These are phyloP conservation scores for Penicillium rolfsii DNA, from an alignment of 2,329 filamentous ascomycete species.

Conservation along the genomic window DNA sequence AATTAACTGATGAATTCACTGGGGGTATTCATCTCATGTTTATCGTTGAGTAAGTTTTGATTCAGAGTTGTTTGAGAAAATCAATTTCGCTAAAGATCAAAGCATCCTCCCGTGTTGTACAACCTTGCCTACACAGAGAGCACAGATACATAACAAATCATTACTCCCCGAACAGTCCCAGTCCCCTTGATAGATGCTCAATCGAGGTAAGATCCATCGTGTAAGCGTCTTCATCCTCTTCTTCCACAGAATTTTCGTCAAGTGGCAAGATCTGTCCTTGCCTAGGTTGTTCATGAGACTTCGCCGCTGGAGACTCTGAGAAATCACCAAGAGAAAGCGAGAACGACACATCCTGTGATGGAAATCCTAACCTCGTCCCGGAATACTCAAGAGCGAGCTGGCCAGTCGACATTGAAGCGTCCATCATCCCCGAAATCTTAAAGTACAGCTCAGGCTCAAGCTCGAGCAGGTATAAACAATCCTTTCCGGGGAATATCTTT, in stretches of 20 bases:
- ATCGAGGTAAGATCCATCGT: constrained; percentile 1
- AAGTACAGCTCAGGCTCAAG: constrained; percentile 5
- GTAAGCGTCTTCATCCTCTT: not conserved
- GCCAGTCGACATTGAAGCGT: constrained; percentile 3
- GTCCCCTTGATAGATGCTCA: constrained; percentile 3
- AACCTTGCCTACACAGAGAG: not conserved
- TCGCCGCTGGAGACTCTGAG: too few relatives aligned
- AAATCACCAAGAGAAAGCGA: not conserved
- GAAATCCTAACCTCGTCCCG: not conserved
- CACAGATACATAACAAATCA: not conserved
- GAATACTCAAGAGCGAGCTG: not conserved
- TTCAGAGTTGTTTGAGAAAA: too few relatives aligned
- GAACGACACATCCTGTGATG: not conserved
- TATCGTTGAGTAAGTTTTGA: too few relatives aligned
- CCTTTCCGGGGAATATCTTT: not conserved
- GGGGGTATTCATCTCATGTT: too few relatives aligned
- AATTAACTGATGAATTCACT: too few relatives aligned
- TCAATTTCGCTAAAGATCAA: not conserved
- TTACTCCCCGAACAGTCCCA: constrained; percentile 4
- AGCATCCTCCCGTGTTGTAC: not conserved
- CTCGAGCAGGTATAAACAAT: constrained; percentile 1
- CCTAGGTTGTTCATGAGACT: not conserved
- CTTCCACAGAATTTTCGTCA: not conserved
- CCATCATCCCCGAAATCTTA: constrained; percentile 7
- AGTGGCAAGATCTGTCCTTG: not conserved